phyloP scores from a whole-genome alignment of 2,329 filamentous ascomycete genomes.

The Aspergillus tubingensis region DNA sequence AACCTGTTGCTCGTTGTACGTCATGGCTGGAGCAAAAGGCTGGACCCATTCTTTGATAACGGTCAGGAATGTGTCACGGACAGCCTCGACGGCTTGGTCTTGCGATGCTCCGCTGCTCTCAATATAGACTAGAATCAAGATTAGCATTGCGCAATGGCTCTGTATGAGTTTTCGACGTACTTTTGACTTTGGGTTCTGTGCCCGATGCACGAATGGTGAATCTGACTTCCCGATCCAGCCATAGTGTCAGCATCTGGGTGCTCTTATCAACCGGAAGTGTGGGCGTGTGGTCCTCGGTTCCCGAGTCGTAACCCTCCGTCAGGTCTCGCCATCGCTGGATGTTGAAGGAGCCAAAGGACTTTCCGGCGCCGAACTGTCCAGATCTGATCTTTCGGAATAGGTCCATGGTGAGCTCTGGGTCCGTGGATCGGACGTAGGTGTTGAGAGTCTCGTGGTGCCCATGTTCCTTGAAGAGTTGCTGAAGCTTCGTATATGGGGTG shows the following conservation, averaged over 20 bases:
- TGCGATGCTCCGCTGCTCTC: constrained; percentile 42
- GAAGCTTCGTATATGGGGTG: constrained; percentile 60
- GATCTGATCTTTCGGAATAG: constrained; percentile 58
- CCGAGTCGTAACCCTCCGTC: constrained; percentile 62
- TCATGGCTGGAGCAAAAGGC: constrained; percentile 42
- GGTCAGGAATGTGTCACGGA: constrained; percentile 40
- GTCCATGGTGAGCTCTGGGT: constrained; percentile 52
- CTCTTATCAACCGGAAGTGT: constrained; percentile 57
- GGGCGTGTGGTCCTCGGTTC: constrained; percentile 53
- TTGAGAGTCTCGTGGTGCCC: constrained; percentile 66
- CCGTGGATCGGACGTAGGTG: constrained; percentile 63
- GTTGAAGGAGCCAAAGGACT: constrained; percentile 52
- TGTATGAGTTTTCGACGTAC: constrained; percentile 34
- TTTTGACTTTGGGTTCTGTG: constrained; percentile 68
- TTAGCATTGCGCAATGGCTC: neutral
- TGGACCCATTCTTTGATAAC: constrained; percentile 43
- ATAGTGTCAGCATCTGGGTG: constrained; percentile 65
- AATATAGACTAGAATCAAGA: constrained; percentile 40
- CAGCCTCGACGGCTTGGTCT: constrained; percentile 37
- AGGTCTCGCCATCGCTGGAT: constrained; percentile 64
- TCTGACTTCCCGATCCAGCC: constrained; percentile 56
- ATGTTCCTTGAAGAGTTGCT: constrained; percentile 58
- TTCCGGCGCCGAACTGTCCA: constrained; percentile 46
- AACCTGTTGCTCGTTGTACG: constrained; percentile 34
- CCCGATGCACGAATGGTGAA: constrained; percentile 64